Evolutionary conservation across 345 rosid genomes (phyloP).

Genomic region (Eucalyptus sp.): DNA sequence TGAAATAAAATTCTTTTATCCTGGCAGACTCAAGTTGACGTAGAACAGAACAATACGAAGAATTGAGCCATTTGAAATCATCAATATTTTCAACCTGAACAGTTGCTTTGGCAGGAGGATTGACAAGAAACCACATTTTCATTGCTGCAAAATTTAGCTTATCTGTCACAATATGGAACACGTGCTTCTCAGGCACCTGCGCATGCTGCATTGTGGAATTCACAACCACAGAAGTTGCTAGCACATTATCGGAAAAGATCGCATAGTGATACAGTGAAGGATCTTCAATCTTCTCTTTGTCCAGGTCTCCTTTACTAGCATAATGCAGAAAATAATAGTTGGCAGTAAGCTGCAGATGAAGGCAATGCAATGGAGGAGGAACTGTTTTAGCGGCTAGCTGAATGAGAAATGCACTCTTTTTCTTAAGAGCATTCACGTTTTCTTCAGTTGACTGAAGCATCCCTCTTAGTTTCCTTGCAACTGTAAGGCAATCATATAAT

Average conservation of each 20-base stretch:
- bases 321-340: constrained; percentile 53
- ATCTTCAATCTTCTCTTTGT: constrained; percentile 50
- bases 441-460: constrained; percentile 80
- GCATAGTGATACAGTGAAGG: constrained; percentile 87
- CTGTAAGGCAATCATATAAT: constrained; percentile 61
- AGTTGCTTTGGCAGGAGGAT: constrained; percentile 6
- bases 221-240: constrained; percentile 93
- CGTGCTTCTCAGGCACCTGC: constrained; percentile 69
- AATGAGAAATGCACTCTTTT: constrained; percentile 81
- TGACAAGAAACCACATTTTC: constrained; percentile 41
- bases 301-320: constrained; percentile 22
- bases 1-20: constrained; percentile 13
- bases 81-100: constrained; percentile 9
- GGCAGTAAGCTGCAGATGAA: constrained; percentile 75
- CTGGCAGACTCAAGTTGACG: constrained; percentile 13
- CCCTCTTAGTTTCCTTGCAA: constrained; percentile 68
- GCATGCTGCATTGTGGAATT: constrained; percentile 75
- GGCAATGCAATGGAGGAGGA: constrained; percentile 85
- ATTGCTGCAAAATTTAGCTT: constrained; percentile 48
- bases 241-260: constrained; percentile 87
- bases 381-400: constrained; percentile 96
- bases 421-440: constrained; percentile 48
- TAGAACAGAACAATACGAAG: constrained; percentile 16
- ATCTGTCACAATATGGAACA: constrained; percentile 92
- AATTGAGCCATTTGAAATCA: constrained; percentile 13